Evolutionary conservation across 129 eudicot genomes (phyloP), one percentile per base, ranked within the genome.

Genomic region (Deinandra increscens): DNA sequence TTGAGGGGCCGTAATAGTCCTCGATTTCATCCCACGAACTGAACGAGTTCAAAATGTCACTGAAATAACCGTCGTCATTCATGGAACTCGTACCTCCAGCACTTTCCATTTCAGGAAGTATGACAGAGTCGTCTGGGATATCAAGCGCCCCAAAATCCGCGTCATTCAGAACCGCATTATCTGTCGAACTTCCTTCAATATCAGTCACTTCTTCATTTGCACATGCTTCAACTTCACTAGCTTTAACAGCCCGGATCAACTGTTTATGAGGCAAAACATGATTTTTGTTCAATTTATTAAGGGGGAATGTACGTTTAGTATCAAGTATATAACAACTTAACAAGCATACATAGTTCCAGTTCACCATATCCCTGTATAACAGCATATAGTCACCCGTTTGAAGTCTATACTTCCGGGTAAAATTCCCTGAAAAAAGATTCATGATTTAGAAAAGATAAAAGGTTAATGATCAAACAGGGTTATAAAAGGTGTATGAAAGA

Each of bases 181-280:
- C 77, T 0, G 51, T 58, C 1, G 69, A 84, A 26, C 41, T 39
- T 43, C 19, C 56, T 17, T 68, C 60, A 7, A 17, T 5, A n/a
- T 53, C 71, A 11, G 19, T 39, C 37, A n/a, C 64, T 42, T 60
- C 64, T 45, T 70, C 38, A 42, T 39, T 44, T 44, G 50, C 42
- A 44, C 14, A 14, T 56, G 26, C 44, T 45, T 59, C 66, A 44
- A 54, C 73, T 72, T 79, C 82, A 46, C 31, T 22, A 55, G 76
- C 86, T 68, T 79, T 89, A 64, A 62, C 82, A 5, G 70, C 93
- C 49, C 83, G 80, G 59, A 89, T 79, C 42, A 86, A 79, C 93
- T 89, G 77, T 26, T 8, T 61, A 9, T n/a, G n/a, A 31, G 34
- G 22, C 37, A 43, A 41, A 50, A 45, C 41, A 44, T 3, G 29